These are phyloP conservation scores for Blastocystis hominis DNA, from an alignment of 352 stramenopile species.

Conservation along the genomic window DNA sequence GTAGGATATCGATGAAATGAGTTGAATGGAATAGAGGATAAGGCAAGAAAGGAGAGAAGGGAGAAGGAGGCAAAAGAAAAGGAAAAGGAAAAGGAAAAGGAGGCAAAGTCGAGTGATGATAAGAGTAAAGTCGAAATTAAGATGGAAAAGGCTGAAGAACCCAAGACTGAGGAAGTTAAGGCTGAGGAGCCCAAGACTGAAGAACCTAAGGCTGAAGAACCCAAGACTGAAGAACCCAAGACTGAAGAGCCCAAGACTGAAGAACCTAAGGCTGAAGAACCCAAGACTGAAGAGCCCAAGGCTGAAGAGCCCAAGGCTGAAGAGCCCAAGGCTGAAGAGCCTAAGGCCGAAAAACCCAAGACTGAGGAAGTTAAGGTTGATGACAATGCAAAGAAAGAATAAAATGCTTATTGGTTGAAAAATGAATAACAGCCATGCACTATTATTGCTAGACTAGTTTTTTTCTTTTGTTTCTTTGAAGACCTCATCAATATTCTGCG, in stretches of 20 bases:
- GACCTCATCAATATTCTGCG: too few species aligned
- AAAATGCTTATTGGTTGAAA: background rate
- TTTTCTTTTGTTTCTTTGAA: too few species aligned
- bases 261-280: background rate
- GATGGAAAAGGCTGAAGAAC: background rate
- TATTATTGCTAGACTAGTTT: too few species aligned
- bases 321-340: background rate
- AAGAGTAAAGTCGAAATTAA: background rate
- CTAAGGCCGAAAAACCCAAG: background rate
- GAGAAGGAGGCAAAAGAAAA: background rate
- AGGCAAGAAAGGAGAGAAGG: too few species aligned
- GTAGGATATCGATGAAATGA: too few species aligned
- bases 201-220: background rate
- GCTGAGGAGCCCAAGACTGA: background rate
- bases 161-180: background rate
- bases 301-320: background rate
- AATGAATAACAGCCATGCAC: background rate
- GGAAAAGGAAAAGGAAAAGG: conserved; percentile 17
- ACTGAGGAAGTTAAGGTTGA: background rate
- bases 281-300: background rate
- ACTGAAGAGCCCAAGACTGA: background rate
- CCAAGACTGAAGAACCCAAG: background rate
- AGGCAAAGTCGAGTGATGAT: background rate
- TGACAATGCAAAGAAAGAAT: background rate
- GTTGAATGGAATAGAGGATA: too few species aligned